Base-by-base conservation (phyloP, 2,329 filamentous ascomycete genomes). In the Lasiodiplodia sp. region DNA sequence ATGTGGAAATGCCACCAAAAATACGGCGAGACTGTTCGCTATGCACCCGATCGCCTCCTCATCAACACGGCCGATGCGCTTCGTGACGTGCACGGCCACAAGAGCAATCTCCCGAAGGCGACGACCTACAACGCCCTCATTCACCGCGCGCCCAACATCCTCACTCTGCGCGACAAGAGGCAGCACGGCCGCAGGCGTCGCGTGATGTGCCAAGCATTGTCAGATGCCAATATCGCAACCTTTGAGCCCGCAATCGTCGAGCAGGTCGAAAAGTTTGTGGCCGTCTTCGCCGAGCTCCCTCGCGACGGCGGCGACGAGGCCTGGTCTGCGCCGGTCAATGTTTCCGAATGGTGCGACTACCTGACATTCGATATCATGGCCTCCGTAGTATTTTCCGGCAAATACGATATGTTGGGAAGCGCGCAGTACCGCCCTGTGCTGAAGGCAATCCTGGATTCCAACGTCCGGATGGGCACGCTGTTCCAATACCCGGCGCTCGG, bases 21-120 rank as follows among this genome's bases (percentile, higher is more conserved):
- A 75, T 94, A 96, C 74, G 92, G 91, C 82, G 78, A 56, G 34
- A 78, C 89, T 63, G 91, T 95, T n/a, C 91, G 93, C 34, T 92
- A 91, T 72, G 91, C 91, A 0, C 93, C 93, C 55, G 93, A 93
- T 78, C 88, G 87, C 70, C 82, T 97, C 52, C 92, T 90, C 0
- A 88, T 96, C 82, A 95, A 96, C 83, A 90, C 88, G 67, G 86
- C 86, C 70, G 85, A 73, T 34, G 82, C 81, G 0, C 73, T 85
- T 21, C 83, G 83, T 69, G 64, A 56, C 6, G 37, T 57, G 12
- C 47, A 66, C 23, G 52, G 64, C 8, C 64, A 66, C 44, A 51
- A 47, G 16, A 52, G 55, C 31, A 67, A 67, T 25, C 28, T 58
- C 16, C 52, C 44, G n/a, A 67, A 67, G 44, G 53, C 53, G 12